phyloP scores from a whole-genome alignment of 495 filamentous ascomycete species.

The Haplographium delicatum region DNA sequence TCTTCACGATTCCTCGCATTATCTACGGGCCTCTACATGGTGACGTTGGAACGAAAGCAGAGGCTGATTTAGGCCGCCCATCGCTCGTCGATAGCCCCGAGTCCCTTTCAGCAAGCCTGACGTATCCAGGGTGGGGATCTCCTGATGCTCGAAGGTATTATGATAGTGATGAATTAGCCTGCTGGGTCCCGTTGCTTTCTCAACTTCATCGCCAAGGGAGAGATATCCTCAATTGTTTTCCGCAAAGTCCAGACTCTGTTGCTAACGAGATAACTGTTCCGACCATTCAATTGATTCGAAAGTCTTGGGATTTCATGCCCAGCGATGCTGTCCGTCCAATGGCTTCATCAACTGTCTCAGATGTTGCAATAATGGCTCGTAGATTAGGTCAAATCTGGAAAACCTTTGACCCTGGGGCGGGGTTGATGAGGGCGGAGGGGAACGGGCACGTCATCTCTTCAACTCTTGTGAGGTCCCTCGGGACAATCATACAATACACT shows the following conservation, averaged over 20 bases:
- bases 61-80: background rate
- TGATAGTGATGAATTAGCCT: constrained; percentile 2
- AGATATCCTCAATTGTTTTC: background rate
- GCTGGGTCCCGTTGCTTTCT: background rate
- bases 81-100: background rate
- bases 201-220: background rate
- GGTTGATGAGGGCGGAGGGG: constrained; percentile 1
- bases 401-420: background rate
- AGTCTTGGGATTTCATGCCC: constrained; percentile 12
- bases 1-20: background rate
- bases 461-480: background rate
- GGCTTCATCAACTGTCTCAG: background rate
- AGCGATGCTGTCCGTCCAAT: constrained; percentile 5
- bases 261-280: background rate
- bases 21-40: background rate
- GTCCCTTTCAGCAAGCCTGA: background rate
- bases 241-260: background rate
- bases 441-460: constrained; percentile 2
- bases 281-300: constrained; percentile 1
- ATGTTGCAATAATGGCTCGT: background rate
- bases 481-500: constrained; percentile 2
- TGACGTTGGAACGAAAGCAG: background rate
- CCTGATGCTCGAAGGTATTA: background rate
- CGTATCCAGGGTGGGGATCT: background rate
- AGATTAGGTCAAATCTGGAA: background rate